Percentiles rank a stretch among this genome's conserved stretches.
These are phyloP conservation scores for Pleurotus cornucopiae DNA, from an alignment of 768 basidiomycete species.

Conservation along the genomic window DNA sequence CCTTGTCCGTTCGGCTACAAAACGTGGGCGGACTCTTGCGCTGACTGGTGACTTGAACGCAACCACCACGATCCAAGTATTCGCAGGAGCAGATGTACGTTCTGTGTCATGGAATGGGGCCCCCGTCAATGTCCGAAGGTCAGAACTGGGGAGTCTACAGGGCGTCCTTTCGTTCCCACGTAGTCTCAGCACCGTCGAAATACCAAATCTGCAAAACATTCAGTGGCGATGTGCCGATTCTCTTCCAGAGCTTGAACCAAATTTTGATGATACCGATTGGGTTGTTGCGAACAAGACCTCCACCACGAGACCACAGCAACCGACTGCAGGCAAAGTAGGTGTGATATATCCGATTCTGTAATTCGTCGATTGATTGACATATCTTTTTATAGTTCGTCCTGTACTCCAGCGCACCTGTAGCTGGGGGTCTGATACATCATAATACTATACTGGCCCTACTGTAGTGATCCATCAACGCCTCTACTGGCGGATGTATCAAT, in stretches of 20 bases:
- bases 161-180: conserved; percentile 34
- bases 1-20: conserved; percentile 26
- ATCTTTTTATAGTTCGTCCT: conserved; percentile 19
- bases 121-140: conserved; percentile 23
- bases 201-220: conserved; percentile 34
- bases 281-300: conserved; percentile 51
- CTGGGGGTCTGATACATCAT: too few relatives aligned
- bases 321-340: conserved; percentile 51
- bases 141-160: conserved; percentile 25
- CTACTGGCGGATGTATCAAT: too few relatives aligned
- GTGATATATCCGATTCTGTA: conserved; percentile 12
- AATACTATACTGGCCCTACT: too few relatives aligned
- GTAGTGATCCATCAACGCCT: too few relatives aligned
- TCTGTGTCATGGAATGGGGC: conserved; percentile 60
- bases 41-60: conserved; percentile 53
- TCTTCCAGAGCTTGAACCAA: conserved; percentile 50
- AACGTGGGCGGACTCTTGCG: conserved; percentile 18
- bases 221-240: conserved; percentile 60
- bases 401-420: too few relatives aligned
- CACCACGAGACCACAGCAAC: conserved; percentile 54
- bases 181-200: conserved; percentile 19
- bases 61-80: conserved; percentile 47
- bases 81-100: conserved; percentile 40
- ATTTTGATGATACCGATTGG: conserved; percentile 59
- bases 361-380: neutral